Conservation (phyloP, 2,329 filamentous ascomycete genomes). For the Penicillium italicum region DNA sequence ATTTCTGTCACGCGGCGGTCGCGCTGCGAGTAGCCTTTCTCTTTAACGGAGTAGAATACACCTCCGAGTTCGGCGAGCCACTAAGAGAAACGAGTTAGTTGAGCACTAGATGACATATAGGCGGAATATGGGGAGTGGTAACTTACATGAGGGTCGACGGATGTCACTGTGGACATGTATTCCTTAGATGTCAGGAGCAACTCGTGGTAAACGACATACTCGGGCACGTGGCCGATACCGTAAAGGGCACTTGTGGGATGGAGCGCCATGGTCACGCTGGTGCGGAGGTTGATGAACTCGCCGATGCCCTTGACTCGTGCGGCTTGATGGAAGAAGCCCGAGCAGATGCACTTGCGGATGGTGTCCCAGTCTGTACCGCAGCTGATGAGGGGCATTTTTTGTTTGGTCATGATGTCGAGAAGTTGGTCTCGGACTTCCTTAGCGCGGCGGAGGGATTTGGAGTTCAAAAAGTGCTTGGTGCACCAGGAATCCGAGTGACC, state of each 20-base stretch:
- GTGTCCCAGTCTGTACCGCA: slow-evolving; percentile 97
- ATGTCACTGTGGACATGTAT: slow-evolving; percentile 96
- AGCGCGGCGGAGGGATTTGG: slow-evolving; percentile 86
- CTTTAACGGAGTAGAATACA: slow-evolving; percentile 95
- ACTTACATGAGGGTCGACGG: slow-evolving; percentile 77
- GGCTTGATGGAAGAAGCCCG: slow-evolving; percentile 96
- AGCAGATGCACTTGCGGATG: slow-evolving; percentile 93
- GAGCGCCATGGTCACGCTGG: slow-evolving; percentile 87
- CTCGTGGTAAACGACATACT: slow-evolving; percentile 98
- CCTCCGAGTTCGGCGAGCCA: slow-evolving; percentile 96
- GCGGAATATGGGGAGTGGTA: neutral
- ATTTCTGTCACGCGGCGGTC: slow-evolving; percentile 84
- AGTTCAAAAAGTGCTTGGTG: slow-evolving; percentile 84
- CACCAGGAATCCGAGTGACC: slow-evolving; percentile 90
- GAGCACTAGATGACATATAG: neutral
- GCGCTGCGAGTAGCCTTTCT: slow-evolving; percentile 88
- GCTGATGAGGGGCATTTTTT: slow-evolving; percentile 81
- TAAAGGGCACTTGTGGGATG: slow-evolving; percentile 94
- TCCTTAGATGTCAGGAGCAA: slow-evolving; percentile 94
- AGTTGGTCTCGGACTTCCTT: slow-evolving; percentile 95
- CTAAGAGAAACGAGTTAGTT: slow-evolving; percentile 21
- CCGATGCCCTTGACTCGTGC: slow-evolving; percentile 94
- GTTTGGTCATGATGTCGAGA: slow-evolving; percentile 86
- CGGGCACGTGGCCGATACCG: slow-evolving; percentile 85
- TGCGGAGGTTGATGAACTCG: slow-evolving; percentile 95